These are phyloP conservation scores for Geranomyces michiganensis DNA, from an alignment of 192 early-diverging fungal species.

Conservation along the genomic window DNA sequence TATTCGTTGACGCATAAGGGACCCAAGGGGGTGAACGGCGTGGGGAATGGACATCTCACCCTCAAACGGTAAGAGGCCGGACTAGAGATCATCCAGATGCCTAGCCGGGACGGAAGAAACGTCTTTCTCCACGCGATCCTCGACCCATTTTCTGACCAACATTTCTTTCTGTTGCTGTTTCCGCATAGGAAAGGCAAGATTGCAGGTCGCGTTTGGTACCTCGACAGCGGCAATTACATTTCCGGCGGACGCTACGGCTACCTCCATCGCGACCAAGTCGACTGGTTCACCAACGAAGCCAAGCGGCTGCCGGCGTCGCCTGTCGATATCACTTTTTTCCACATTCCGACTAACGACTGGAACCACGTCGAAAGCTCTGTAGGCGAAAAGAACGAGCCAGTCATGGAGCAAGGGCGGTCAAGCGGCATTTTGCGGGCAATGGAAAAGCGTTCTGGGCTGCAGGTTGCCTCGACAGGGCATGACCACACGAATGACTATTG, in stretches of 20 bases:
- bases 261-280: not conserved
- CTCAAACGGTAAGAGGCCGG: not conserved
- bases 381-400: not conserved
- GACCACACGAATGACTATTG: constrained; percentile 8
- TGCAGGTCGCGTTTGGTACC: constrained; percentile 4
- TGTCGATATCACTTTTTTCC: constrained; percentile 7
- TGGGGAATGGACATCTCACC: not conserved
- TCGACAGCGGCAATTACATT: constrained; percentile 9
- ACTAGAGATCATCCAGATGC: not conserved
- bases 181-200: not conserved
- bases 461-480: not conserved
- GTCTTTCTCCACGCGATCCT: too few relatives aligned
- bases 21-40: constrained; percentile 1
- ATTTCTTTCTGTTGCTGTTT: too few relatives aligned
- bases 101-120: not conserved
- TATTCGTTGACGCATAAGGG: constrained; percentile 2
- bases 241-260: not conserved
- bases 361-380: not conserved
- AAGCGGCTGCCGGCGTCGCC: not conserved
- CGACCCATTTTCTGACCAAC: too few relatives aligned
- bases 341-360: constrained; percentile 10
- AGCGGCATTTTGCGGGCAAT: not conserved
- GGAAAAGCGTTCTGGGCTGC: not conserved
- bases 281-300: not conserved
- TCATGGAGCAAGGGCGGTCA: not conserved